These are phyloP conservation scores for Metschnikowia sp. DNA, from an alignment of 805 yeast species.

Conservation along the genomic window DNA sequence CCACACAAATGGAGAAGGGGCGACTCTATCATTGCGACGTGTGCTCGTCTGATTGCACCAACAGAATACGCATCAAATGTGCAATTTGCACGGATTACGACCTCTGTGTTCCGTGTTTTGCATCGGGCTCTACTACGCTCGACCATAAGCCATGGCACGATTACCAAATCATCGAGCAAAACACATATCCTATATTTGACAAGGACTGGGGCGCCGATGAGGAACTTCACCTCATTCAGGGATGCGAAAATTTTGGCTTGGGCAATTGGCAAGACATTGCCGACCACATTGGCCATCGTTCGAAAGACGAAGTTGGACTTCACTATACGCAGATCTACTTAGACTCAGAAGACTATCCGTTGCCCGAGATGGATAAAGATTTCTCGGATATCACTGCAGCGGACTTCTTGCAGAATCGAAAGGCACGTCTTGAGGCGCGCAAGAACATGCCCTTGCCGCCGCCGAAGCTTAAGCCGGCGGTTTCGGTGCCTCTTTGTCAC, in stretches of 20 bases:
- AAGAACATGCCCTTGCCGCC: conserved; percentile 71
- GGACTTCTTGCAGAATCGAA: conserved; percentile 66
- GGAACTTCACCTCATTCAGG: conserved; percentile 82
- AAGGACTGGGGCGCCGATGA: conserved; percentile 99
- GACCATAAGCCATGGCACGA: conserved; percentile 94
- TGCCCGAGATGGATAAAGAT: conserved; percentile 79
- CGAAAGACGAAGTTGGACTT: conserved; percentile 84
- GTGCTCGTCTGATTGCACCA: conserved; percentile 94
- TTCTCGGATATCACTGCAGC: conserved; percentile 60
- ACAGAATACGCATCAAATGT: conserved; percentile 85
- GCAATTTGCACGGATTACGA: conserved; percentile 93
- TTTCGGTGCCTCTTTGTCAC: conserved; percentile 94
- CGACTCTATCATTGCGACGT: conserved; percentile 82
- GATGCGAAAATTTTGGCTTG: conserved; percentile 84
- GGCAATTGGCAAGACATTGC: conserved; percentile 99
- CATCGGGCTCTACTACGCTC: conserved; percentile 75
- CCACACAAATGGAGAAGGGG: conserved; percentile 34
- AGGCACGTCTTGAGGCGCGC: conserved; percentile 66
- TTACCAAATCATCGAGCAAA: conserved; percentile 88
- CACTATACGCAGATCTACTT: conserved; percentile 78
- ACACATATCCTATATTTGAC: conserved; percentile 87
- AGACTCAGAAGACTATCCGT: conserved; percentile 70
- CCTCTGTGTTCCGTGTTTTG: conserved; percentile 96
- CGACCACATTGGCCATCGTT: conserved; percentile 89
- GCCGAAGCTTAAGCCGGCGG: conserved; percentile 82